Evolutionary conservation across 306 rosid genomes (phyloP), one percentile per base, ranked within the genome.

Genomic region (Coriaria nepalensis): DNA sequence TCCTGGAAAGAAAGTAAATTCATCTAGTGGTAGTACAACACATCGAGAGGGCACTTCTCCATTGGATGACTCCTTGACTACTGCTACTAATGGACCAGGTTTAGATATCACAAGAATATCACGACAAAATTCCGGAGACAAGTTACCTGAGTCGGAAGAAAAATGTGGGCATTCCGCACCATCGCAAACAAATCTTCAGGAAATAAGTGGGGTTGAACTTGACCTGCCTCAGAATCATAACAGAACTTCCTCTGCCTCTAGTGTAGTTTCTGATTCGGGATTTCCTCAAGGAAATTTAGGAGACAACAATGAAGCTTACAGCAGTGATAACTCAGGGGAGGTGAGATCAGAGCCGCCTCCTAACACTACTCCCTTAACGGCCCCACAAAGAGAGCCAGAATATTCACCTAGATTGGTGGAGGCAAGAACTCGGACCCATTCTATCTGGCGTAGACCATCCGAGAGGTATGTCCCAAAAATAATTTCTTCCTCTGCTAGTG

Each of bases 381-480:
- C 45, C 9, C 20, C 34, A 37, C 60, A 59, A 72, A 37, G 47
- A 73, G 82, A 78, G 62, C 70, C 71, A 15, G 82, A 73, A 48
- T 58, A 64, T 73, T 66, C 71, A 33, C 54, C 72, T 39, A 76
- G 78, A 47, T 43, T 70, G 45, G 44, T 55, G 52, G 92, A 73
- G 63, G 13, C 63, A 5, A 85, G 96, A 70, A 53, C 87, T 48
- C 86, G 94, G 57, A 78, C 59, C 65, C 93, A 63, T 47, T 52
- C 67, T 40, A 73, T 82, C 33, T 82, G 94, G 92, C 87, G 82
- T 45, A 69, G 96, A 41, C 93, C 94, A 53, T 73, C 96, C 20
- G 93, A 82, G 55, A 79, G 94, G 76, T 80, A 63, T 73, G 70
- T 59, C 12, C 69, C 86, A 55, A 85, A 86, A 73, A 68, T 82